Evolutionary conservation across 768 basidiomycete genomes (phyloP).

Genomic region (Amanita pallidorosea): DNA sequence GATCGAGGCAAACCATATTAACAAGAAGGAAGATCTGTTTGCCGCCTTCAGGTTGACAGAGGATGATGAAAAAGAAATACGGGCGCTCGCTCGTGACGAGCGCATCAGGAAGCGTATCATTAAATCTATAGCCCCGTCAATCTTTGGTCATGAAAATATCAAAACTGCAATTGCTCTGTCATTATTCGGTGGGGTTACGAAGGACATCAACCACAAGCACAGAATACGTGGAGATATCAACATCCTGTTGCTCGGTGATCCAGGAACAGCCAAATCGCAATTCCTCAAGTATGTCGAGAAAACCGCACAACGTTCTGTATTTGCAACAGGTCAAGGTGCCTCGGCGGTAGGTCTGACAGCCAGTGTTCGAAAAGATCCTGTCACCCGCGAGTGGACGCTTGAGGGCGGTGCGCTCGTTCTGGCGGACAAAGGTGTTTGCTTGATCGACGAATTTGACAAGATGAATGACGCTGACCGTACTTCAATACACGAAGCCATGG

Average conservation of each 20-base stretch:
- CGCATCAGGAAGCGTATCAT: slow-evolving; percentile 95
- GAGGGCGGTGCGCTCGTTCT: slow-evolving; percentile 98
- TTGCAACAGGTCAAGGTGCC: slow-evolving; percentile 97
- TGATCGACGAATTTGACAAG: slow-evolving; percentile 99
- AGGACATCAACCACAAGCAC: slow-evolving; percentile 95
- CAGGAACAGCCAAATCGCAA: slow-evolving; percentile 98
- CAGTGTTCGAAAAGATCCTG: slow-evolving; percentile 96
- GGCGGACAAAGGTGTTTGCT: slow-evolving; percentile 94
- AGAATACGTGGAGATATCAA: slow-evolving; percentile 98
- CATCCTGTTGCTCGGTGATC: slow-evolving; percentile 90
- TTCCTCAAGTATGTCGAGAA: slow-evolving; percentile 99
- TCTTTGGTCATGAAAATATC: slow-evolving; percentile 99
- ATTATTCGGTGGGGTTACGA: slow-evolving; percentile 87
- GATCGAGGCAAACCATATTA: slow-evolving; percentile 96
- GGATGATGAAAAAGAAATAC: slow-evolving; percentile 92
- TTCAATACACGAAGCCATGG: slow-evolving; percentile 99
- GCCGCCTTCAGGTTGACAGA: slow-evolving; percentile 97
- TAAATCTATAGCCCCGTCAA: slow-evolving; percentile 97
- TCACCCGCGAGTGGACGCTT: slow-evolving; percentile 96
- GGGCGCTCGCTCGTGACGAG: slow-evolving; percentile 77
- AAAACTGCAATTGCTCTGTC: slow-evolving; percentile 95
- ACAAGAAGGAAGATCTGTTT: slow-evolving; percentile 98
- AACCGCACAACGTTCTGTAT: slow-evolving; percentile 95
- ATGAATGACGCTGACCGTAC: slow-evolving; percentile 99
- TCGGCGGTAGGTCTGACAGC: slow-evolving; percentile 98